These are phyloP conservation scores for Peniophora sp. DNA, from an alignment of 1,284 basidiomycete genomes.

Conservation along the genomic window DNA sequence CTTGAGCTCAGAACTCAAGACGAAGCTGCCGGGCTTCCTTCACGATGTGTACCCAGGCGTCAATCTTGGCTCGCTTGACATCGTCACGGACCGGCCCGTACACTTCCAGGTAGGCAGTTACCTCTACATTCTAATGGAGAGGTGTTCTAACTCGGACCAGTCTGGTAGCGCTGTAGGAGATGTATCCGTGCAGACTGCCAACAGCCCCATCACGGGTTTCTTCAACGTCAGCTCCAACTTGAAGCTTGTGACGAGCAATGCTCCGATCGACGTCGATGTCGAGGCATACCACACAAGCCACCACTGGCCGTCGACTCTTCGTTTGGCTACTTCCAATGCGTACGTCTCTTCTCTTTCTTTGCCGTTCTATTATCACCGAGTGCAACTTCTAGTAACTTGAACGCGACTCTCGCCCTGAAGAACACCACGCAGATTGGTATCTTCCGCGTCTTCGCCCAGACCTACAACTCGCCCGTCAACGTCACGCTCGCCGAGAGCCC, in stretches of 20 bases:
- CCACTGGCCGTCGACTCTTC: not conserved
- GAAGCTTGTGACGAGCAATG: not conserved
- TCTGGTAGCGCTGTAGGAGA: not conserved
- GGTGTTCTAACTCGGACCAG: too few relatives aligned
- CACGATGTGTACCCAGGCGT: too few relatives aligned
- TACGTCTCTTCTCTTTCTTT: not conserved
- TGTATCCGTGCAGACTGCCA: not conserved
- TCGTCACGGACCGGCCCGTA: too few relatives aligned
- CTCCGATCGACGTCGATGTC: not conserved
- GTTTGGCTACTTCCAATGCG: not conserved
- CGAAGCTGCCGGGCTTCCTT: too few relatives aligned
- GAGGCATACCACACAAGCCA: not conserved
- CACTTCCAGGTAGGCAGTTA: too few relatives aligned
- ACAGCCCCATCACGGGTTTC: not conserved
- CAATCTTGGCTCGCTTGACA: too few relatives aligned
- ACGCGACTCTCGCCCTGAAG: not conserved
- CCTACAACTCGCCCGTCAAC: not conserved
- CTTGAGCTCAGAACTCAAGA: too few relatives aligned
- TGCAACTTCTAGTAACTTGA: not conserved
- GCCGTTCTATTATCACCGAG: not conserved
- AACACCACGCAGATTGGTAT: not conserved
- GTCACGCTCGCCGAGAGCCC: not conserved
- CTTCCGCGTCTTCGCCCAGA: not conserved
- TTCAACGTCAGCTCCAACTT: not conserved
- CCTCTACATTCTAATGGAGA: too few relatives aligned